Evolutionary conservation across 2,329 filamentous ascomycete species (phyloP).

Genomic region (Drechslerella dactyloides): DNA sequence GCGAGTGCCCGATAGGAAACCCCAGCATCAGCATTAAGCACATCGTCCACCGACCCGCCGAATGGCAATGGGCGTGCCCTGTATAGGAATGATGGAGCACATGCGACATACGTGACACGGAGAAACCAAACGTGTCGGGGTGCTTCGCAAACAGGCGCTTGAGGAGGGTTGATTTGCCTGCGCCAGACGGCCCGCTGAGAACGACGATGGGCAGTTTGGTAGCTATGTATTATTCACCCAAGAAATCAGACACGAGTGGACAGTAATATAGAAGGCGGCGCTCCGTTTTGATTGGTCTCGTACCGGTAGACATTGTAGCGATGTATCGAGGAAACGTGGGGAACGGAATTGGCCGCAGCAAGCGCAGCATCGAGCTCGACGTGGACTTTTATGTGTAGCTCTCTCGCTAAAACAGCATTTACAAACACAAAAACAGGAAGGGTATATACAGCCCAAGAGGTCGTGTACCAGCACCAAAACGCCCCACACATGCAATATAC

Average conservation of each 20-base stretch:
- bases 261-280: conserved; percentile 1
- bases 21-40: neutral
- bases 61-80: neutral
- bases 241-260: neutral
- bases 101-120: conserved; percentile 58
- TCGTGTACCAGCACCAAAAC: neutral
- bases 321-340: conserved; percentile 4
- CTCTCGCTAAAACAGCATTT: too few species aligned
- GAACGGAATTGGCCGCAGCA: neutral
- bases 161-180: conserved; percentile 82
- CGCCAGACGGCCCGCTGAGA: conserved; percentile 78
- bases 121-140: conserved; percentile 70
- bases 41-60: neutral
- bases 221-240: conserved; percentile 1
- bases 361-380: conserved; percentile 16
- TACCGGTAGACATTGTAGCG: conserved; percentile 37
- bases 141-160: conserved; percentile 72
- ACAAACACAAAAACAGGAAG: neutral
- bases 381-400: neutral
- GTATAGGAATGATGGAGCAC: neutral
- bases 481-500: neutral
- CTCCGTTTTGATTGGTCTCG: neutral
- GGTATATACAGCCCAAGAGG: conserved; percentile 3
- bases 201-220: conserved; percentile 63
- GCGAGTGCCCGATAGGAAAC: conserved; percentile 46